Evolutionary conservation across 2,329 filamentous ascomycete genomes (phyloP).

Genomic region (Aspergillus niger): DNA sequence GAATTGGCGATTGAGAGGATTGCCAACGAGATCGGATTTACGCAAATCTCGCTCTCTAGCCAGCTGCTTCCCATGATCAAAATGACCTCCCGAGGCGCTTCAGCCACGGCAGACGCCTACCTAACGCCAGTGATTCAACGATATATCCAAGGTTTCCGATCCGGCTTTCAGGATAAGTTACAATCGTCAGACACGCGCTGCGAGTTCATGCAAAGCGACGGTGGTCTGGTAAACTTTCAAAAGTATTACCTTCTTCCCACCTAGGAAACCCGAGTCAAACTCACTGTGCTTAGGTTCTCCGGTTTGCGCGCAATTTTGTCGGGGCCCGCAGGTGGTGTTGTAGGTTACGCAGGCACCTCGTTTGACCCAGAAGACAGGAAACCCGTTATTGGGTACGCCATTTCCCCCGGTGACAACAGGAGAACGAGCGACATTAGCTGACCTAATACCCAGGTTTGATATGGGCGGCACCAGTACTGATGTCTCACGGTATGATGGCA

Average conservation of each 20-base stretch:
- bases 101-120: constrained; percentile 77
- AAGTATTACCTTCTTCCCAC: neutral
- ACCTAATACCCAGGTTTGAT: constrained; percentile 61
- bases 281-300: constrained; percentile 60
- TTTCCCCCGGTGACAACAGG: too few relatives aligned
- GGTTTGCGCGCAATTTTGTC: constrained; percentile 86
- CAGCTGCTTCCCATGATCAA: constrained; percentile 87
- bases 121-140: constrained; percentile 76
- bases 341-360: constrained; percentile 88
- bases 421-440: neutral
- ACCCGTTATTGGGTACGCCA: constrained; percentile 70
- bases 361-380: constrained; percentile 80
- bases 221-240: constrained; percentile 60
- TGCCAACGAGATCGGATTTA: constrained; percentile 77
- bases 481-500: constrained; percentile 81
- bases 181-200: constrained; percentile 55
- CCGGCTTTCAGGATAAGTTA: constrained; percentile 61
- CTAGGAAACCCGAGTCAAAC: neutral
- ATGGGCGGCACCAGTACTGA: constrained; percentile 95
- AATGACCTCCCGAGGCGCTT: constrained; percentile 72
- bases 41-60: constrained; percentile 72
- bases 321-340: constrained; percentile 86
- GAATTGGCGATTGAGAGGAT: constrained; percentile 75
- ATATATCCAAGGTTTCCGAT: constrained; percentile 56
- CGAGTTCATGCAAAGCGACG: constrained; percentile 96